phyloP scores from a whole-genome alignment of 1,139 yeast species.

The Geotrichum australiense region DNA sequence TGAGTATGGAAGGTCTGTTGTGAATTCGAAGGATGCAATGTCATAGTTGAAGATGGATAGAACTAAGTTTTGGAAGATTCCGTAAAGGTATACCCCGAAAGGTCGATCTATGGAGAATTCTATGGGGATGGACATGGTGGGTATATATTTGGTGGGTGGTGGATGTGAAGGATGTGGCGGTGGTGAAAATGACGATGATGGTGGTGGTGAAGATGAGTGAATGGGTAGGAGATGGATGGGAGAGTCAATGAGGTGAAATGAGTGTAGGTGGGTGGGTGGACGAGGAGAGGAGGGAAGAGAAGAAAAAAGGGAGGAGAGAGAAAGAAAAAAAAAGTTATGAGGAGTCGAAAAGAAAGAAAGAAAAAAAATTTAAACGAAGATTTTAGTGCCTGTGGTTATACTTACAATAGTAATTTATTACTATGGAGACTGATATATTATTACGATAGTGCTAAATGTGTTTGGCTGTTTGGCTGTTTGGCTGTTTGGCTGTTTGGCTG shows the following conservation, averaged over 20 bases:
- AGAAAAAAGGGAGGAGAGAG: conserved; percentile 1
- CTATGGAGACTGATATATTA: too few relatives aligned
- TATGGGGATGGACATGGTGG: conserved; percentile 14
- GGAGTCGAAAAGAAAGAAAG: conserved; percentile 1
- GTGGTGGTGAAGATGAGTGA: too few relatives aligned
- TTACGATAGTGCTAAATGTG: too few relatives aligned
- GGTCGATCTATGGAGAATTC: conserved; percentile 50
- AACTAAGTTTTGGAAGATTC: conserved; percentile 60
- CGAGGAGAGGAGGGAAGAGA: conserved; percentile 1
- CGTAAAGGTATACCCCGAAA: conserved; percentile 88
- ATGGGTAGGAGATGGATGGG: too few relatives aligned
- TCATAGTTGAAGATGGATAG: conserved; percentile 43
- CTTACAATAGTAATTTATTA: too few relatives aligned
- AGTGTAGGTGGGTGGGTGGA: background rate
- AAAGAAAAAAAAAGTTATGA: conserved; percentile 2
- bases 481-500: too few relatives aligned
- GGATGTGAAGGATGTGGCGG: background rate
- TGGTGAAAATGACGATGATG: background rate
- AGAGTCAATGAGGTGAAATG: too few relatives aligned
- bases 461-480: too few relatives aligned
- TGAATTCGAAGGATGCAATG: conserved; percentile 56
- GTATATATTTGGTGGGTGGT: background rate
- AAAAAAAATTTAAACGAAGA: too few relatives aligned
- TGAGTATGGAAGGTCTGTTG: conserved; percentile 43
- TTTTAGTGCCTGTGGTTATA: too few relatives aligned